Conservation (phyloP, 139 green algal species). For the Picochlorum costavermella region DNA sequence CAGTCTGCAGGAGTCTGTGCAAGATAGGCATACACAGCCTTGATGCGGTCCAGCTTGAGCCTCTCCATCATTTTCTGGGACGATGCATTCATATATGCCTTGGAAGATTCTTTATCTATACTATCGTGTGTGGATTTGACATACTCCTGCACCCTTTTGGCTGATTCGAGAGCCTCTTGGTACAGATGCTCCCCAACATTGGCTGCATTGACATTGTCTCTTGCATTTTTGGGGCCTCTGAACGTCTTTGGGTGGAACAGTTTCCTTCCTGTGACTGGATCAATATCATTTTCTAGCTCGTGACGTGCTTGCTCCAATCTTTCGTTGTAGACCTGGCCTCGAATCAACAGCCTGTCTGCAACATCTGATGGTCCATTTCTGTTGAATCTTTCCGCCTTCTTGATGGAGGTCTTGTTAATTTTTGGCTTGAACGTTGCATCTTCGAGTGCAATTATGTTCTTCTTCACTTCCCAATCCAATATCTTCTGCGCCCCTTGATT, state of each 20-base stretch:
- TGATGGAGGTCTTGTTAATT: constrained; percentile 23
- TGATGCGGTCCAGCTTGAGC: constrained; percentile 64
- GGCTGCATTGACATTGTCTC: neutral
- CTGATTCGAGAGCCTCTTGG: constrained; percentile 32
- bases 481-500: constrained; percentile 48
- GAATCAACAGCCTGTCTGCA: constrained; percentile 14
- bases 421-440: constrained; percentile 67
- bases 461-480: constrained; percentile 32
- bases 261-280: constrained; percentile 48
- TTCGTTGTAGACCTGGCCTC: constrained; percentile 24
- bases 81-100: constrained; percentile 9
- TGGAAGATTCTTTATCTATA: constrained; percentile 11
- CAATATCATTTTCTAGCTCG: constrained; percentile 29
- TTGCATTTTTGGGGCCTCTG: constrained; percentile 20
- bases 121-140: constrained; percentile 14
- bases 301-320: constrained; percentile 41
- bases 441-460: constrained; percentile 49
- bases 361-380: neutral
- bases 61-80: constrained; percentile 43
- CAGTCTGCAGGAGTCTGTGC: constrained; percentile 11
- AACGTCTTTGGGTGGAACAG: constrained; percentile 62
- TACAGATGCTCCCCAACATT: constrained; percentile 68
- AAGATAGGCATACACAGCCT: constrained; percentile 72
- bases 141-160: constrained; percentile 23
- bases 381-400: constrained; percentile 5